phyloP scores from a whole-genome alignment of 257 asterid species.

The Linderniella brevidens region DNA sequence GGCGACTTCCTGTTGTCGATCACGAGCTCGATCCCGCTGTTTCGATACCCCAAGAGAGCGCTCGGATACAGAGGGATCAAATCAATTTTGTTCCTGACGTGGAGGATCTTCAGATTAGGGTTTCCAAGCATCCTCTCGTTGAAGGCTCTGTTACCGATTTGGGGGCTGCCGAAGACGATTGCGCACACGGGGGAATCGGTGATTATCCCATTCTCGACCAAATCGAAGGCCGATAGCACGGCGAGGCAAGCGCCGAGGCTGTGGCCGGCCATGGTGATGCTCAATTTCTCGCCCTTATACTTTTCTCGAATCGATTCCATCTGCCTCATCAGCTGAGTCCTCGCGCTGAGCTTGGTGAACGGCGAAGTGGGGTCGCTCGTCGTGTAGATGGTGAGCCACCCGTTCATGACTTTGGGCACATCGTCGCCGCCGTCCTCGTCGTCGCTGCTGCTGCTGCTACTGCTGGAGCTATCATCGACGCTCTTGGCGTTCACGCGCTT shows the following conservation, averaged over 20 bases:
- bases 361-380: conserved; percentile 49
- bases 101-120: conserved; percentile 44
- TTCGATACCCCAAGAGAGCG: conserved; percentile 28
- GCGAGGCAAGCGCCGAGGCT: conserved; percentile 59
- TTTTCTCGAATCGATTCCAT: conserved; percentile 18
- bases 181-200: conserved; percentile 57
- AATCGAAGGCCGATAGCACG: conserved; percentile 51
- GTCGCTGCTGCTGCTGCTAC: conserved; percentile 7
- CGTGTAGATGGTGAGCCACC: conserved; percentile 52
- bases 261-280: conserved; percentile 67
- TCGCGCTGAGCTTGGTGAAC: conserved; percentile 53
- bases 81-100: conserved; percentile 55
- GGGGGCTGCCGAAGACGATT: conserved; percentile 70
- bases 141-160: conserved; percentile 52
- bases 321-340: conserved; percentile 33
- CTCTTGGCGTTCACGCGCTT: not conserved
- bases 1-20: conserved; percentile 59
- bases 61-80: conserved; percentile 51
- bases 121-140: conserved; percentile 19
- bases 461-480: not conserved
- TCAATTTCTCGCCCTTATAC: conserved; percentile 33
- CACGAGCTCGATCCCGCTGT: conserved; percentile 28
- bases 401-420: conserved; percentile 48
- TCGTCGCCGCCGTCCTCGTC: conserved; percentile 17
- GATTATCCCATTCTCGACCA: conserved; percentile 53